phyloP scores from a whole-genome alignment of 176 grass and related monocot genomes.

The Zizania latifolia region DNA sequence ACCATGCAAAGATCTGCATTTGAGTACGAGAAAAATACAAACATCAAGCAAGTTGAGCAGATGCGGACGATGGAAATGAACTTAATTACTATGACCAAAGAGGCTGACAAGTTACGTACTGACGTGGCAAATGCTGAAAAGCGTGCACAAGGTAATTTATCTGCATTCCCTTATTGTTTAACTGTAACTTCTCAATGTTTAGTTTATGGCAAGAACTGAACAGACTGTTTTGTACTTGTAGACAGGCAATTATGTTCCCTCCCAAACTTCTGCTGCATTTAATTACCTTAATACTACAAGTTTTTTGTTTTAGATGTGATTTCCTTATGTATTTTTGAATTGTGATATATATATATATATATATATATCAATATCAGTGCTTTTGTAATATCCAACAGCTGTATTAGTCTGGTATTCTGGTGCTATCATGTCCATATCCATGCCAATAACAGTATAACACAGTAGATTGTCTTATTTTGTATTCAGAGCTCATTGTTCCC shows the following conservation, averaged over 20 bases:
- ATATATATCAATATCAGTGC: not conserved
- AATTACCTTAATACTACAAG: not conserved
- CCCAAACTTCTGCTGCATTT: conserved; percentile 4
- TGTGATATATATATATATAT: not conserved
- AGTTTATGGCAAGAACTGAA: not conserved
- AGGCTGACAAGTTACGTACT: conserved; percentile 65
- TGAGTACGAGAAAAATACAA: conserved; percentile 83
- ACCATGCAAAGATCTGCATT: conserved; percentile 50
- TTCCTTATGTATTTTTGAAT: not conserved
- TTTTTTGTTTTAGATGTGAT: not conserved
- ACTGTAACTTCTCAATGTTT: not conserved
- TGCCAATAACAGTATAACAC: not conserved
- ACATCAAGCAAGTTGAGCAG: conserved; percentile 76
- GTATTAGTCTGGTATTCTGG: not conserved
- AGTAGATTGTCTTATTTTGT: not conserved
- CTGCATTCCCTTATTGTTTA: conserved; percentile 7
- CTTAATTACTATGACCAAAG: conserved; percentile 73
- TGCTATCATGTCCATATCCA: not conserved
- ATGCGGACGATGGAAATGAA: conserved; percentile 85
- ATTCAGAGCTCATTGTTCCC: not conserved
- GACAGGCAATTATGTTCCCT: not conserved
- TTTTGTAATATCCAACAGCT: not conserved
- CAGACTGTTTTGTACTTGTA: not conserved
- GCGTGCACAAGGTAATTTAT: conserved; percentile 42
- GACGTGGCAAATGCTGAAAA: conserved; percentile 62